A percentile compares a stretch with the other conserved stretches of the same genome.
Conservation (phyloP, 2,329 filamentous ascomycete species). For the Scedosporium minutisporum region DNA sequence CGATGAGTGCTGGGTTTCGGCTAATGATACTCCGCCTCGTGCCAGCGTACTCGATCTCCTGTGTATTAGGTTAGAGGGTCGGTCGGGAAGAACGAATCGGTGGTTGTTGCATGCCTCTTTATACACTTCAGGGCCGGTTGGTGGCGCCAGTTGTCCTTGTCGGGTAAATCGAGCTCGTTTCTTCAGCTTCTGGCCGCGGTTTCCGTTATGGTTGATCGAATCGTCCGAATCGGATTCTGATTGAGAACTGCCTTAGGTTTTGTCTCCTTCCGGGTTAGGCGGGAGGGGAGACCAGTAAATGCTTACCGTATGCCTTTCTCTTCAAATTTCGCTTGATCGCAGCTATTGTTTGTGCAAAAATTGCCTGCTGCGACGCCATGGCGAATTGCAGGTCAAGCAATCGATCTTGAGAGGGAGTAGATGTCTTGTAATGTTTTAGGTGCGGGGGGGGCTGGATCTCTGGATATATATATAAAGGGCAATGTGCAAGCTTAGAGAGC, state of each 20-base stretch:
- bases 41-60: conserved; percentile 67
- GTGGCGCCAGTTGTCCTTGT: conserved; percentile 58
- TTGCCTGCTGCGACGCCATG: conserved; percentile 46
- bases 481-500: not conserved
- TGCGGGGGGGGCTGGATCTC: not conserved
- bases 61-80: conserved; percentile 15
- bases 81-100: not conserved
- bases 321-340: conserved; percentile 61
- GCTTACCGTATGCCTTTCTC: conserved; percentile 50
- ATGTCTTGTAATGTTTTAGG: not conserved
- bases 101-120: conserved; percentile 47
- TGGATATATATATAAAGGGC: not conserved
- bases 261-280: not conserved
- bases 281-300: not conserved
- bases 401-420: not conserved
- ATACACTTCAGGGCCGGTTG: conserved; percentile 57
- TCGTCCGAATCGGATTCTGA: conserved; percentile 72
- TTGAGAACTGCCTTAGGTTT: not conserved
- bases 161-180: conserved; percentile 62
- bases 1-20: conserved; percentile 61
- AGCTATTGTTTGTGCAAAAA: conserved; percentile 57
- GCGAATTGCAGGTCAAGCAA: not conserved
- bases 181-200: conserved; percentile 73
- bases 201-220: conserved; percentile 57
- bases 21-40: conserved; percentile 64